Conservation (phyloP, 2,329 filamentous ascomycete species). For the Sphaerostilbella broomeana region DNA sequence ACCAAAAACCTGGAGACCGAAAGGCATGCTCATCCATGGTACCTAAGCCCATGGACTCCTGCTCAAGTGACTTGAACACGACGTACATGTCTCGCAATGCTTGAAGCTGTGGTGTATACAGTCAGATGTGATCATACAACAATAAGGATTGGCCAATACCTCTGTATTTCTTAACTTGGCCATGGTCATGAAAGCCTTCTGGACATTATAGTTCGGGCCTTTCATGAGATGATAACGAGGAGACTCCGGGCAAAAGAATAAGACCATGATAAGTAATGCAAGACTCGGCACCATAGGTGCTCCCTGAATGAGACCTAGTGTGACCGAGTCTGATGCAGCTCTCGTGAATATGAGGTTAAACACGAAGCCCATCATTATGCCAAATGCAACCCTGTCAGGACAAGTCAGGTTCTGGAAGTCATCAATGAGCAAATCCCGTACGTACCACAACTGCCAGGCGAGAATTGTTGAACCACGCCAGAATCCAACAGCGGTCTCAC, state of each 20-base stretch:
- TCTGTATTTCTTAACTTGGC: conserved; percentile 32
- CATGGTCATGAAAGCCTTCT: conserved; percentile 31
- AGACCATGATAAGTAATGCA: conserved; percentile 25
- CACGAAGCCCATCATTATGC: conserved; percentile 30
- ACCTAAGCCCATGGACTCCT: conserved; percentile 22
- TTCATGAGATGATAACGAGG: conserved; percentile 37
- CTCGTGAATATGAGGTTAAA: conserved; percentile 33
- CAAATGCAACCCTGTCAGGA: conserved; percentile 25
- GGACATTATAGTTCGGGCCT: conserved; percentile 30
- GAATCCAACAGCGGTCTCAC: conserved; percentile 40
- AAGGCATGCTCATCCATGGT: conserved; percentile 18
- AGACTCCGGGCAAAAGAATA: conserved; percentile 36
- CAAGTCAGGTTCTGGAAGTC: conserved; percentile 10
- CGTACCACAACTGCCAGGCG: conserved; percentile 39
- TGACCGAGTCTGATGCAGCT: conserved; percentile 12
- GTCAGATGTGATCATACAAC: too few species aligned
- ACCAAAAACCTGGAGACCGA: conserved; percentile 22
- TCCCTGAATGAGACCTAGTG: conserved; percentile 30
- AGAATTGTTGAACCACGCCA: conserved; percentile 43
- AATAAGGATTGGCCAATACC: conserved; percentile 8
- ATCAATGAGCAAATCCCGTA: neutral
- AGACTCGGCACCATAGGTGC: conserved; percentile 33
- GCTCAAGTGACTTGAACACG: conserved; percentile 29
- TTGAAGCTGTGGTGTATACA: conserved; percentile 26
- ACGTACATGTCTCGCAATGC: conserved; percentile 36